Evolutionary conservation across 139 green algal genomes (phyloP).

Genomic region (Pleodorina starrii): DNA sequence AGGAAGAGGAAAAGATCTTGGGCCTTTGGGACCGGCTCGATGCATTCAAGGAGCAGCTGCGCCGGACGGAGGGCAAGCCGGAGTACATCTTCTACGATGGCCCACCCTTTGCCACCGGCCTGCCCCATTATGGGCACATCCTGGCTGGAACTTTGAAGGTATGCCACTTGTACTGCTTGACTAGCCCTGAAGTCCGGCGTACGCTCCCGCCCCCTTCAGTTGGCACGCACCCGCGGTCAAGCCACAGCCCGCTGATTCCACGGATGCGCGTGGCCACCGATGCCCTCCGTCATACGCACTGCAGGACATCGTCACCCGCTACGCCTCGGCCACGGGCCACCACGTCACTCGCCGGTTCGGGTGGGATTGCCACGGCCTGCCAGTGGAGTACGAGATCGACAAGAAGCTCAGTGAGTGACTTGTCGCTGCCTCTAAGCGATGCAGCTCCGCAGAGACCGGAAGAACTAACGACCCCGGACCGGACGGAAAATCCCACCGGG

Average conservation of each 20-base stretch:
- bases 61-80: slow-evolving; percentile 88
- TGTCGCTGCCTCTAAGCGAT: not conserved
- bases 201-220: too few species aligned
- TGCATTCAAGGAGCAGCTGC: slow-evolving; percentile 92
- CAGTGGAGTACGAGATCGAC: slow-evolving; percentile 99
- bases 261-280: too few species aligned
- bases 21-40: slow-evolving; percentile 88
- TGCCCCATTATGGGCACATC: slow-evolving; percentile 99
- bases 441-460: too few species aligned
- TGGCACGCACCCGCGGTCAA: too few species aligned
- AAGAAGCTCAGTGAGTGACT: slow-evolving; percentile 92
- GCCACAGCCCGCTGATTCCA: too few species aligned
- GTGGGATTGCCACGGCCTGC: slow-evolving; percentile 99
- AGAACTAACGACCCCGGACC: too few species aligned
- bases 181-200: not conserved
- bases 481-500: too few species aligned
- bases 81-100: slow-evolving; percentile 99
- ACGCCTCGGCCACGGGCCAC: slow-evolving; percentile 88
- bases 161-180: not conserved
- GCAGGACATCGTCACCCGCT: slow-evolving; percentile 98
- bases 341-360: slow-evolving; percentile 94
- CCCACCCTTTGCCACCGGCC: slow-evolving; percentile 97
- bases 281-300: too few species aligned
- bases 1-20: slow-evolving; percentile 90
- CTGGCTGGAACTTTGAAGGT: slow-evolving; percentile 98